A percentile compares a stretch with the other conserved stretches of the same genome.
These are phyloP conservation scores for Ligustrum vulgare DNA, from an alignment of 257 asterid genomes.

Conservation along the genomic window DNA sequence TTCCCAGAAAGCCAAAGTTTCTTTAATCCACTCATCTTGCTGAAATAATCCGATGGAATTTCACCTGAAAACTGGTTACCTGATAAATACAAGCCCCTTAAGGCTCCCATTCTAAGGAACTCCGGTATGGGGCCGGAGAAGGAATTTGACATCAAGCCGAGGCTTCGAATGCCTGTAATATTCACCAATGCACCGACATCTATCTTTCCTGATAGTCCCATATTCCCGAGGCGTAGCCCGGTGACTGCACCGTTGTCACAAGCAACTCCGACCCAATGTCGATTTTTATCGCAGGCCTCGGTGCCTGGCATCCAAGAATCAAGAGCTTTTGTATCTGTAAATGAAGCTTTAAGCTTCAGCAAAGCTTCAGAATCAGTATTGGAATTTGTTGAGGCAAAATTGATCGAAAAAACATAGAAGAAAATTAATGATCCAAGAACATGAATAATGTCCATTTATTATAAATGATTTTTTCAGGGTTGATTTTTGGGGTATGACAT, in stretches of 20 bases:
- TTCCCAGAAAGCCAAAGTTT: constrained; percentile 71
- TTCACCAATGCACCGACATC: constrained; percentile 62
- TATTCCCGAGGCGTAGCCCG: constrained; percentile 43
- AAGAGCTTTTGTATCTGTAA: constrained; percentile 45
- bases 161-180: constrained; percentile 49
- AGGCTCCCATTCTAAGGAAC: constrained; percentile 44
- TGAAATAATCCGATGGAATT: constrained; percentile 57
- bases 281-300: constrained; percentile 44
- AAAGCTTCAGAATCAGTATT: constrained; percentile 60
- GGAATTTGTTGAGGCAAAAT: constrained; percentile 26
- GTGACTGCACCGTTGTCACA: constrained; percentile 49
- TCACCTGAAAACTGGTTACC: constrained; percentile 68
- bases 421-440: constrained; percentile 34
- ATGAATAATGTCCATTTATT: constrained; percentile 44
- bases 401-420: constrained; percentile 30
- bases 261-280: constrained; percentile 53
- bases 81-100: constrained; percentile 57
- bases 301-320: constrained; percentile 74
- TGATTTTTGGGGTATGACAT: neutral
- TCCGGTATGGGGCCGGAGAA: constrained; percentile 81
- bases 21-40: constrained; percentile 51
- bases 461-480: constrained; percentile 5
- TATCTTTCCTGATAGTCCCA: constrained; percentile 61
- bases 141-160: constrained; percentile 42
- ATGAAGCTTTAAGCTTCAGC: constrained; percentile 51